These are phyloP conservation scores for Candida xyloterini DNA, from an alignment of 805 yeast genomes.

Conservation along the genomic window DNA sequence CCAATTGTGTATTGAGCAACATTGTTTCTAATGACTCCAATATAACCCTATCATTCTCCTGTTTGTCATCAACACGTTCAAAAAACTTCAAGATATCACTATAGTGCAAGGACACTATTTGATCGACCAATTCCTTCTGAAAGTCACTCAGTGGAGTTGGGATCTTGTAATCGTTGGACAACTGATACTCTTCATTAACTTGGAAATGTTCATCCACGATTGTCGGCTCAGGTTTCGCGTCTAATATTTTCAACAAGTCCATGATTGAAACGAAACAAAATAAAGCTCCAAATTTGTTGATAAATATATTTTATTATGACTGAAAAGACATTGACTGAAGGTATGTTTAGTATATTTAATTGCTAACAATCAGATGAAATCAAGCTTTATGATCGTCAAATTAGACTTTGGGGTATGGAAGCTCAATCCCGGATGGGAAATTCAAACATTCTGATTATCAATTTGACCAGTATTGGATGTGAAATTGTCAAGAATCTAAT, in stretches of 20 bases:
- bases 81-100: constrained; percentile 86
- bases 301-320: constrained; percentile 2
- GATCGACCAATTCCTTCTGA: constrained; percentile 87
- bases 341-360: constrained; percentile 2
- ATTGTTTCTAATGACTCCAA: constrained; percentile 76
- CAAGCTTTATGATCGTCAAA: constrained; percentile 91
- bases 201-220: constrained; percentile 55
- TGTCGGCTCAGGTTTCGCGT: constrained; percentile 81
- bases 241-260: constrained; percentile 75
- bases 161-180: constrained; percentile 64
- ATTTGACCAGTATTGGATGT: constrained; percentile 72
- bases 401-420: constrained; percentile 92
- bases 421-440: constrained; percentile 78
- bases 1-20: constrained; percentile 70
- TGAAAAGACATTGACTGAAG: constrained; percentile 13
- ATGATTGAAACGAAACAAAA: constrained; percentile 32
- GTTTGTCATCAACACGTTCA: constrained; percentile 51
- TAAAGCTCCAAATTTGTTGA: neutral
- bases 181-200: constrained; percentile 34
- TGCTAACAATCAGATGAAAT: constrained; percentile 58
- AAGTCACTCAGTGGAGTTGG: constrained; percentile 83
- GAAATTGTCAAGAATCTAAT: constrained; percentile 83
- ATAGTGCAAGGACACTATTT: constrained; percentile 86
- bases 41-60: constrained; percentile 49
- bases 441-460: constrained; percentile 67